These are phyloP conservation scores for Lachancea sp. DNA, from an alignment of 805 yeast species.

Conservation along the genomic window DNA sequence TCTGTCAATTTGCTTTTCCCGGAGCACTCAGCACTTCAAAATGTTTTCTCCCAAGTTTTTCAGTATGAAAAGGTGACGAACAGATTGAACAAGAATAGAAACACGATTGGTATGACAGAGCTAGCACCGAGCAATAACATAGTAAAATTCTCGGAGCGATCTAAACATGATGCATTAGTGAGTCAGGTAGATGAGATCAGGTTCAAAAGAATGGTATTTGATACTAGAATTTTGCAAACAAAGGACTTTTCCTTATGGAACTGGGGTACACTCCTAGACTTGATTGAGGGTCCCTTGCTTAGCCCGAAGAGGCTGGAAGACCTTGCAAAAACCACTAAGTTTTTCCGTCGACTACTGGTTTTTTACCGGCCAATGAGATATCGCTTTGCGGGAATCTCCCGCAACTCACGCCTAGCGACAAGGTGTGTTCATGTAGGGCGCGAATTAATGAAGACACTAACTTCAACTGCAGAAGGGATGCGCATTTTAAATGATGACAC, in stretches of 20 bases:
- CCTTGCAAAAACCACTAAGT: conserved; percentile 68
- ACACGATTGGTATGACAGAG: conserved; percentile 31
- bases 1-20: conserved; percentile 2
- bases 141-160: conserved; percentile 18
- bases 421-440: conserved; percentile 69
- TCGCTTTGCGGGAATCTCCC: conserved; percentile 55
- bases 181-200: conserved; percentile 53
- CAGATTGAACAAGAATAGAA: conserved; percentile 35
- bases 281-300: conserved; percentile 79
- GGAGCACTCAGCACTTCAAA: conserved; percentile 1
- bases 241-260: conserved; percentile 84
- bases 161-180: conserved; percentile 21
- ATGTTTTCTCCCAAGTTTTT: conserved; percentile 28
- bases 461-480: conserved; percentile 59
- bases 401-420: conserved; percentile 42
- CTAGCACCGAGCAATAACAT: conserved; percentile 23
- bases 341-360: conserved; percentile 74
- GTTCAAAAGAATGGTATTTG: conserved; percentile 57
- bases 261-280: conserved; percentile 64
- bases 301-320: conserved; percentile 73
- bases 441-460: conserved; percentile 58
- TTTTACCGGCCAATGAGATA: conserved; percentile 90
- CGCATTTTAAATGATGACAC: conserved; percentile 55
- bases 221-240: conserved; percentile 66
- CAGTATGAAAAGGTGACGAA: conserved; percentile 43